Evolutionary conservation across 2,329 filamentous ascomycete genomes (phyloP), one percentile per base, ranked within the genome.

Genomic region (Pseudocercospora macadamiae): DNA sequence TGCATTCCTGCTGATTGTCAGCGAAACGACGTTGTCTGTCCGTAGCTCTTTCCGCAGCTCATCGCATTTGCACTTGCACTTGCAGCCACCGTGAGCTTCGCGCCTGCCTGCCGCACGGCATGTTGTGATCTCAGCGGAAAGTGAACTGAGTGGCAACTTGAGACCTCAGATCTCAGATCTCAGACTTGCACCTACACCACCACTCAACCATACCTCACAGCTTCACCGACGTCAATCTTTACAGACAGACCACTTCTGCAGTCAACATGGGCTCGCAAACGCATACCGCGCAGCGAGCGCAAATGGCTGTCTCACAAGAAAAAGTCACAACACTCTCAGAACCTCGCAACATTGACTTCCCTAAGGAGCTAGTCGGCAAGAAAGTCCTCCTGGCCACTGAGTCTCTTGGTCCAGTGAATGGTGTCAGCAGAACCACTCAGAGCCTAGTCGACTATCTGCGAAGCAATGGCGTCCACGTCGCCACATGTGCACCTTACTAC

Each of bases 321-420:
- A 45, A 48, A 28, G 32, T 25, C 30, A 42, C 21, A 28, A 23
- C 16, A 30, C 45, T 62, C 55, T 32, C 28, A 32, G 9, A 45
- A n/a, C 7, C 16, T 45, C 42, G 21, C 42, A 45, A 25, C 12
- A 25, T 45, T 4, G 63, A 66, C 19, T 82, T 82, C 53, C 80
- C 79, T 4, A 64, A 57, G 16, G 64, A 76, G 7, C 78, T 89
- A n/a, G 74, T 77, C 34, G 85, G 84, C 8, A 87, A 85, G 71
- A 82, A 82, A 62, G 80, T 90, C 61, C 74, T 90, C 6, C 80
- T 90, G 6, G 88, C 86, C 61, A 89, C 87, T 12, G 88, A 90
- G 70, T 89, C 86, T 0, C 87, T 89, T 58, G 87, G 87, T 2
- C 87, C 87, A 0, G 85, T 90, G 70, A 90, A 90, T 68, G 87